Evolutionary conservation across 441 rosid genomes (phyloP).

Genomic region (Pelargonium cotyledonis): DNA sequence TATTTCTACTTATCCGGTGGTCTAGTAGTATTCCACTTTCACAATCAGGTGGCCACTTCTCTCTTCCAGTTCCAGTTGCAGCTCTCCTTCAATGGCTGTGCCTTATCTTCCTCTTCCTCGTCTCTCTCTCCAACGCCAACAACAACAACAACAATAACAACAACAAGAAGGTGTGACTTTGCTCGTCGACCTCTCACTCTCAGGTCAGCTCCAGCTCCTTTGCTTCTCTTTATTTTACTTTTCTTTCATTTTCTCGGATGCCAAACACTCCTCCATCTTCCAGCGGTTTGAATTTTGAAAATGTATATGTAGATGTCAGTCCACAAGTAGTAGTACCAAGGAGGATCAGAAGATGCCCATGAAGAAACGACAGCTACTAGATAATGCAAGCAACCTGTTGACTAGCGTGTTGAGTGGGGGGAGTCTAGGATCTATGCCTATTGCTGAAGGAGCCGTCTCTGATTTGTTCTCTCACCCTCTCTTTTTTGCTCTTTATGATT

Average conservation of each 20-base stretch:
- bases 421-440: constrained; percentile 69
- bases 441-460: constrained; percentile 85
- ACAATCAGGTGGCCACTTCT: neutral
- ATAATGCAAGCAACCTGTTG: constrained; percentile 79
- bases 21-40: too few relatives aligned
- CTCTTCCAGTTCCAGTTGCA: neutral
- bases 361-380: constrained; percentile 31
- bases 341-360: constrained; percentile 26
- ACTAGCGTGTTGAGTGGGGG: constrained; percentile 79
- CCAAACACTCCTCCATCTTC: neutral
- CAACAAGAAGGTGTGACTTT: neutral
- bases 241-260: neutral
- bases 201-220: neutral
- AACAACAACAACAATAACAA: too few relatives aligned
- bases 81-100: neutral
- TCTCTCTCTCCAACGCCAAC: too few relatives aligned
- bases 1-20: too few relatives aligned
- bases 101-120: neutral
- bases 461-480: constrained; percentile 81
- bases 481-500: constrained; percentile 76
- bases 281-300: neutral
- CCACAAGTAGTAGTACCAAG: constrained; percentile 41
- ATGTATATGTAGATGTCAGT: constrained; percentile 49
- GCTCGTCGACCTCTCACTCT: neutral
- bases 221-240: neutral